These are phyloP conservation scores for Nicotiana attenuata DNA, from an alignment of 257 asterid species.

Conservation along the genomic window DNA sequence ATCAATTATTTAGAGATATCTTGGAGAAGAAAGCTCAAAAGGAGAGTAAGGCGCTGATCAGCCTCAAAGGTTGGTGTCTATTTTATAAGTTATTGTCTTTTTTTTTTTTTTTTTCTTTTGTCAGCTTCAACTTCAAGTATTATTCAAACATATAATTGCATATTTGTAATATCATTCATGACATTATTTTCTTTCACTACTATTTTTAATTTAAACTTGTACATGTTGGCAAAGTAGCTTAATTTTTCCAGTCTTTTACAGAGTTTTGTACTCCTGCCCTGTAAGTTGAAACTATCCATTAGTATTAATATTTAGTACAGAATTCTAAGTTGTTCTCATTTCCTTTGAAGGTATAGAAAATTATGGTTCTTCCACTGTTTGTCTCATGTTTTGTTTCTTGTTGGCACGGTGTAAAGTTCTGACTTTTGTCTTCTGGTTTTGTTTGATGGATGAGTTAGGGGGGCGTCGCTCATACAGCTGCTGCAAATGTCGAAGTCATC, in stretches of 20 bases:
- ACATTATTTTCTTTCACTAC: background rate
- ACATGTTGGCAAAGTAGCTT: constrained; percentile 16
- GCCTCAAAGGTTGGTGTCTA: constrained; percentile 14
- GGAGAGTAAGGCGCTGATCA: constrained; percentile 31
- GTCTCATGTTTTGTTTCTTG: background rate
- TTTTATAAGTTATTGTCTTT: background rate
- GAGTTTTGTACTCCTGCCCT: constrained; percentile 4
- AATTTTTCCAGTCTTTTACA: constrained; percentile 9
- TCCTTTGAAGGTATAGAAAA: constrained; percentile 16
- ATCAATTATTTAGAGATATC: constrained; percentile 35
- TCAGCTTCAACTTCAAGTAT: background rate
- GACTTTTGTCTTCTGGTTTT: constrained; percentile 9
- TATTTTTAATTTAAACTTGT: background rate
- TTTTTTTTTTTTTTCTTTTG: background rate
- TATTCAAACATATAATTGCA: background rate
- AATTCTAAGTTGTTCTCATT: constrained; percentile 20
- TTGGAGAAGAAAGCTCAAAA: constrained; percentile 45
- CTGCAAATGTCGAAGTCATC: constrained; percentile 71
- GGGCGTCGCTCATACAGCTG: constrained; percentile 76
- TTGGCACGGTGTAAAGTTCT: background rate
- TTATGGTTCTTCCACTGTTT: background rate
- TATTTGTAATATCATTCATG: background rate
- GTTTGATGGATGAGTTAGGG: constrained; percentile 52
- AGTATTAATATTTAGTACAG: constrained; percentile 5
- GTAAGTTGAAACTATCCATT: constrained; percentile 10